phyloP scores from a whole-genome alignment of 2,329 filamentous ascomycete species.

The Ilyonectria destructans region DNA sequence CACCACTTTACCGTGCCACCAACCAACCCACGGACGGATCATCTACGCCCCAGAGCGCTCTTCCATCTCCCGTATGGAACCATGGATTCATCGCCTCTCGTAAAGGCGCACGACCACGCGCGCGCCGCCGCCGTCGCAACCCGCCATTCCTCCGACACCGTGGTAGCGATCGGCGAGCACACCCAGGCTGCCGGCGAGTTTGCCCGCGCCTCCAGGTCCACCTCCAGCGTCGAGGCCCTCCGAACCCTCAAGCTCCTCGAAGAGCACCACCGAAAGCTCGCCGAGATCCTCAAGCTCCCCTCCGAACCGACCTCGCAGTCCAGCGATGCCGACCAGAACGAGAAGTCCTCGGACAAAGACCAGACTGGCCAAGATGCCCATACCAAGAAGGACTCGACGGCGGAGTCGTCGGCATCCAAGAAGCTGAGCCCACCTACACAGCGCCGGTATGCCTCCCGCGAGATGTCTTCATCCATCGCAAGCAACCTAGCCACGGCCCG shows the following conservation, averaged over 20 bases:
- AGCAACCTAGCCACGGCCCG: constrained; percentile 90
- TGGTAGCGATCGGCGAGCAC: constrained; percentile 89
- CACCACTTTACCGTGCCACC: constrained; percentile 13
- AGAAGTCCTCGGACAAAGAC: constrained; percentile 52
- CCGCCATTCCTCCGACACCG: constrained; percentile 81
- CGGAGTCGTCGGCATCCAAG: constrained; percentile 47
- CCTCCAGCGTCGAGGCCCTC: constrained; percentile 80
- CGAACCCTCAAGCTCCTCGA: constrained; percentile 90
- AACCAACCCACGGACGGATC: neutral
- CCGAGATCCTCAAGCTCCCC: constrained; percentile 84
- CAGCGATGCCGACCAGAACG: constrained; percentile 46
- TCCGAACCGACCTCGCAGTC: constrained; percentile 60
- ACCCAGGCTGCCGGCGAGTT: constrained; percentile 91
- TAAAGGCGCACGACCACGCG: constrained; percentile 89
- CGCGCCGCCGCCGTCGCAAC: constrained; percentile 87
- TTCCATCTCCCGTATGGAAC: constrained; percentile 35
- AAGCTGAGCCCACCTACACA: constrained; percentile 57
- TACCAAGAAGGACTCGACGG: constrained; percentile 41
- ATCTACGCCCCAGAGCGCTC: constrained; percentile 2
- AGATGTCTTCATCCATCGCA: constrained; percentile 86
- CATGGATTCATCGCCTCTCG: constrained; percentile 59
- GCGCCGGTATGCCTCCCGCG: constrained; percentile 73
- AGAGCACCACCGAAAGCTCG: constrained; percentile 88
- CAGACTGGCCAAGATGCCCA: constrained; percentile 38
- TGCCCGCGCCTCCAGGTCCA: constrained; percentile 83